Evolutionary conservation across 495 filamentous ascomycete genomes (phyloP).

Genomic region (Xylaria flabelliformis): DNA sequence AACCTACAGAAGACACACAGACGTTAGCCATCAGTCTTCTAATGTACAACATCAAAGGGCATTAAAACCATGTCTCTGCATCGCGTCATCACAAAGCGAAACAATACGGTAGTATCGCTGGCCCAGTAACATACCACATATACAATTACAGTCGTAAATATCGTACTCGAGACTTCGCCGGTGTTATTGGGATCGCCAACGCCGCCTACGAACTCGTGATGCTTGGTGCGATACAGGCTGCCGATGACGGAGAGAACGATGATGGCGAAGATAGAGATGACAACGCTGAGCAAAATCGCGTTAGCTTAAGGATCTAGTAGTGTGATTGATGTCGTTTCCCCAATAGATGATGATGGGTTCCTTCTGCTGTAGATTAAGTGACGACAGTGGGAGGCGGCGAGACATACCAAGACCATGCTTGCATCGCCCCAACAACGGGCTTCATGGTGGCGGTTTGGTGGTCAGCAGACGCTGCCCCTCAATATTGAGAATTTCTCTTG

Average conservation of each 20-base stretch:
- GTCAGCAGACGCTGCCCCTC: slow-evolving; percentile 14
- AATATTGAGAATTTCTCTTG: not conserved
- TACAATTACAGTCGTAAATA: slow-evolving; percentile 84
- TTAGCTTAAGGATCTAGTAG: slow-evolving; percentile 1
- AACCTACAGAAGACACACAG: slow-evolving; percentile 53
- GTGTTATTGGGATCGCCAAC: slow-evolving; percentile 76
- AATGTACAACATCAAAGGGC: not conserved
- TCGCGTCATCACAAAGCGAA: not conserved
- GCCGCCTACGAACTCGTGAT: slow-evolving; percentile 80
- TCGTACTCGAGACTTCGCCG: slow-evolving; percentile 75
- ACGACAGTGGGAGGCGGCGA: not conserved
- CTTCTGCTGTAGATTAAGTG: not conserved
- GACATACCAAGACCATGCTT: slow-evolving; percentile 89
- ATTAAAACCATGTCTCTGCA: not conserved
- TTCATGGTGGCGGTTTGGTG: slow-evolving; percentile 69
- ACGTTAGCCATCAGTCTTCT: slow-evolving; percentile 24
- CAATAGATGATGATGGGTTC: not conserved
- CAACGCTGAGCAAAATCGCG: slow-evolving; percentile 61
- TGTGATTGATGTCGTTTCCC: not conserved
- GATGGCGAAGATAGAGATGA: slow-evolving; percentile 88
- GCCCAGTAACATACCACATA: slow-evolving; percentile 71
- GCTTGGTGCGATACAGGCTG: slow-evolving; percentile 74
- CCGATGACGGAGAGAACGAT: slow-evolving; percentile 86
- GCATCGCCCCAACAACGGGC: slow-evolving; percentile 85
- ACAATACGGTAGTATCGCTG: not conserved